Evolutionary conservation across 140 eudicot genomes (phyloP).

Genomic region (Stevia rebaudiana): DNA sequence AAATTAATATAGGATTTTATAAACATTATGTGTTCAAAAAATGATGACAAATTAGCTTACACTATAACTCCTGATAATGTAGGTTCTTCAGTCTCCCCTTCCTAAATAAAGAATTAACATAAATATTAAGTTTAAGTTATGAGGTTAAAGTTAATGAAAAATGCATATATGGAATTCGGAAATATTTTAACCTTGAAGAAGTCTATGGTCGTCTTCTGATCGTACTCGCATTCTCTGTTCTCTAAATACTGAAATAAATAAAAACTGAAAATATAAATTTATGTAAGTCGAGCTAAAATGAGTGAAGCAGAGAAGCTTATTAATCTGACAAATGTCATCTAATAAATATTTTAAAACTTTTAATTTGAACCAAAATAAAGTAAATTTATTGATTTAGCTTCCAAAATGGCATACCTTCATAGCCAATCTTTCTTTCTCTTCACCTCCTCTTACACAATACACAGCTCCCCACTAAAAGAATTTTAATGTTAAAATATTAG

Average conservation of each 20-base stretch:
- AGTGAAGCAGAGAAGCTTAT: neutral
- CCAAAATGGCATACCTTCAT: conserved; percentile 58
- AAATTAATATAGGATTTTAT: too few relatives aligned
- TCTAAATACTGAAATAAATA: conserved; percentile 60
- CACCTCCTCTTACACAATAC: conserved; percentile 78
- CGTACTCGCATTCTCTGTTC: conserved; percentile 91
- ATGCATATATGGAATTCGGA: neutral
- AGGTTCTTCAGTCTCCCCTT: conserved; percentile 50
- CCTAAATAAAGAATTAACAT: conserved; percentile 37
- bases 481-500: neutral
- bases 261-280: neutral
- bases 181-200: conserved; percentile 56
- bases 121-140: neutral
- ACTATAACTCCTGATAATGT: conserved; percentile 68
- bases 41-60: conserved; percentile 34
- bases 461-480: conserved; percentile 88
- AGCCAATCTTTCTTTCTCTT: conserved; percentile 71
- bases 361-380: neutral
- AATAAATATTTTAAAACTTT: neutral
- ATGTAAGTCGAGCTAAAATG: neutral
- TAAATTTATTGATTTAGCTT: neutral
- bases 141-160: neutral
- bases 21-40: neutral
- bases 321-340: neutral
- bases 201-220: conserved; percentile 59